Evolutionary conservation across 139 green algal species (phyloP).

Genomic region (Tetradesmus obliquus): DNA sequence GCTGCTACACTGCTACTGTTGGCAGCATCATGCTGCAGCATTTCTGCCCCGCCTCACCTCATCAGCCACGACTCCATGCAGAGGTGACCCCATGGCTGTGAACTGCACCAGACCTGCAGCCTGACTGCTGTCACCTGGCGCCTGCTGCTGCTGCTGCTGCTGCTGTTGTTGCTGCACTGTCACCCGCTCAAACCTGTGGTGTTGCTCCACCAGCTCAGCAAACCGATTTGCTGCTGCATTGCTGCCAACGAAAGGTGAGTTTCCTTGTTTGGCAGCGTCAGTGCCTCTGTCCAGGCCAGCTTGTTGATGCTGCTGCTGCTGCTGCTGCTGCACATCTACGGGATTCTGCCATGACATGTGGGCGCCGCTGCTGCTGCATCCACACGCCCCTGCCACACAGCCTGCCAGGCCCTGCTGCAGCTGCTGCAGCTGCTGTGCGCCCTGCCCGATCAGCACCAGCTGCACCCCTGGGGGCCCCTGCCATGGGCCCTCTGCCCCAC

Average conservation of each 20-base stretch:
- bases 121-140: not conserved
- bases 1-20: no score
- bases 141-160: constrained; percentile 30
- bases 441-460: constrained; percentile 59
- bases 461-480: constrained; percentile 27
- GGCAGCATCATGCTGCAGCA: not conserved
- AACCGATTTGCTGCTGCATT: constrained; percentile 14
- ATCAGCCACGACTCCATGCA: constrained; percentile 51
- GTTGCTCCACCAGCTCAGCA: not conserved
- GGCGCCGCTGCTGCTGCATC: not conserved
- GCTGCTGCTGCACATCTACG: not conserved
- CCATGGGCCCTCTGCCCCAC: constrained; percentile 41
- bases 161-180: not conserved
- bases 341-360: not conserved
- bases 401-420: constrained; percentile 13
- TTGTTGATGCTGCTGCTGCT: constrained; percentile 9
- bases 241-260: not conserved
- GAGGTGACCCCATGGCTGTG: constrained; percentile 5
- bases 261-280: not conserved
- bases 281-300: not conserved
- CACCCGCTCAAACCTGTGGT: constrained; percentile 6
- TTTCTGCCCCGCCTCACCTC: constrained; percentile 4
- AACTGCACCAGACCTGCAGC: constrained; percentile 35
- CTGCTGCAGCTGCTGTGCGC: constrained; percentile 9
- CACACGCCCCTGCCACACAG: not conserved